Base-by-base conservation (phyloP, 1,284 basidiomycete species). In the Cutaneotrichosporon arboriforme region DNA sequence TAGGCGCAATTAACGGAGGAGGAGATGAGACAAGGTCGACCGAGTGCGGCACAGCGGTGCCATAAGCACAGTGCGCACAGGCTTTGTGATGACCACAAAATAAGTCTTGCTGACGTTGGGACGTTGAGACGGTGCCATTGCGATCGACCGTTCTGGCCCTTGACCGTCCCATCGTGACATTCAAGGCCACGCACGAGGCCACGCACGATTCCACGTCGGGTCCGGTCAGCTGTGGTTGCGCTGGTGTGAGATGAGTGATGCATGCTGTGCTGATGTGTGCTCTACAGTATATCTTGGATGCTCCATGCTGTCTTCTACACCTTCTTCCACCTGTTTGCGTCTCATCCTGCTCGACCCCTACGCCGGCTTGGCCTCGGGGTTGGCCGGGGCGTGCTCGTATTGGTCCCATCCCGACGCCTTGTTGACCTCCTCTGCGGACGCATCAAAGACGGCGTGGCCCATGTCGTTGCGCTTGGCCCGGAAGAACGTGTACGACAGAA, bases 401-500 rank as follows among this genome's bases (percentile, higher is more conserved):
- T 72, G 62, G 41, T 71, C 73, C 51, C 72, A 91, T 3, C 89
- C 89, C 42, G 87, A 78, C 2, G 88, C 88, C 40, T 80, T 81
- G 62, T 89, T 83, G 8, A 91, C 81, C 5, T 81, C 82, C 18
- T 84, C 82, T n/a, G 88, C 84, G 2, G 82, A 77, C 1, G 90
- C 90, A 67, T 92, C 90, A 7, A 89, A 89, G 56, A 90, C 89
- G 9, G 90, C 78, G 54, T 90, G 86, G 5, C 90, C 90, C 60
- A 81, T 80, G 23, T 81, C 76, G 66, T 92, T 92, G 58, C 90
- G 78, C 52, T 9, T 89, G 88, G 54, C 90, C 90, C 69, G 31
- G 82, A 98, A 99, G 79, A 99, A 98, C 0, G 96, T 98, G 75
- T 98, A 99, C 42, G 87, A 92, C 50, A 98, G 74, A 0, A 98